phyloP scores from a whole-genome alignment of 1,284 basidiomycete genomes.

The Pseudozyma sp. region DNA sequence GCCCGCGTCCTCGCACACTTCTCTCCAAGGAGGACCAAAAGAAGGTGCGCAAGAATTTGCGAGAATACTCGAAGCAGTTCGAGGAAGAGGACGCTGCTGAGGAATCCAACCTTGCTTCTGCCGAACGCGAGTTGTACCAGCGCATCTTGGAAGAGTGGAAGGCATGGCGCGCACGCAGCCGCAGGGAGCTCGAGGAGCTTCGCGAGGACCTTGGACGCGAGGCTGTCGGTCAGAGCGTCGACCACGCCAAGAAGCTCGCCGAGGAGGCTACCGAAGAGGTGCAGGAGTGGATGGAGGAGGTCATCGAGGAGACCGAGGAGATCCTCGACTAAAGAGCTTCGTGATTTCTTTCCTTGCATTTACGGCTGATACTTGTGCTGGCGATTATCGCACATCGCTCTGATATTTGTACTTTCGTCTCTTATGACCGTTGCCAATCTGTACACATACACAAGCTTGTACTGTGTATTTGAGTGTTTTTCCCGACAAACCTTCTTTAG shows the following conservation, averaged over 20 bases:
- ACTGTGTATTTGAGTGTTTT: too few relatives aligned
- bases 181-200: conserved; percentile 55
- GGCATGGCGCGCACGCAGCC: conserved; percentile 77
- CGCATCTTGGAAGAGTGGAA: conserved; percentile 98
- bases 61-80: conserved; percentile 90
- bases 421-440: too few relatives aligned
- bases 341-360: not conserved
- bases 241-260: conserved; percentile 57
- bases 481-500: too few relatives aligned
- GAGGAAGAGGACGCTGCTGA: conserved; percentile 97
- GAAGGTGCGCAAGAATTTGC: conserved; percentile 86
- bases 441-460: too few relatives aligned
- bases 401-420: not conserved
- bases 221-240: conserved; percentile 42
- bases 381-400: not conserved
- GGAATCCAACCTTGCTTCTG: conserved; percentile 92
- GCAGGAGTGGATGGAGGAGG: conserved; percentile 69
- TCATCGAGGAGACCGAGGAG: conserved; percentile 68
- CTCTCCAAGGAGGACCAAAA: conserved; percentile 90
- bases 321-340: conserved; percentile 33
- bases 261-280: conserved; percentile 66
- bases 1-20: conserved; percentile 88
- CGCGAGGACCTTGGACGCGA: conserved; percentile 52
- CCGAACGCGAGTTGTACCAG: conserved; percentile 89
- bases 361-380: not conserved